Conservation (phyloP, 2,329 filamentous ascomycete species). For the Clarireedia homoeocarpa region DNA sequence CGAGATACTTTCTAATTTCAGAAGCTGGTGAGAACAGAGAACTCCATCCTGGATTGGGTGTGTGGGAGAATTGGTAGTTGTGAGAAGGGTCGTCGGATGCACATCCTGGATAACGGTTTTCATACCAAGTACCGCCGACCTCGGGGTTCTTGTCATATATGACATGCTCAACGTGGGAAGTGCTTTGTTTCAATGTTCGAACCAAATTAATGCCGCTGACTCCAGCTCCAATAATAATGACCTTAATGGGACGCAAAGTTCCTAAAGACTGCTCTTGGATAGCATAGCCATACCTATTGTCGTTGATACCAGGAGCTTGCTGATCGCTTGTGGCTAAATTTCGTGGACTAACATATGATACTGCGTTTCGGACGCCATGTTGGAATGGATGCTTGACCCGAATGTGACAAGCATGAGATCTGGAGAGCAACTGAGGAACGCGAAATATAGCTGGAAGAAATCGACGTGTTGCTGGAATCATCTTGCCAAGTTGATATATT, state of each 20-base stretch:
- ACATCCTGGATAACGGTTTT: conserved; percentile 51
- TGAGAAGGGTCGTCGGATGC: conserved; percentile 47
- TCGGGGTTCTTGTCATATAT: conserved; percentile 50
- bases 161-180: conserved; percentile 37
- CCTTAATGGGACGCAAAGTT: conserved; percentile 8
- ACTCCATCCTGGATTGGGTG: conserved; percentile 51
- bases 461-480: too few relatives aligned
- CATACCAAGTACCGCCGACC: conserved; percentile 51
- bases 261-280: conserved; percentile 13
- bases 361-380: background rate
- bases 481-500: too few relatives aligned
- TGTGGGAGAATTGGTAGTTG: conserved; percentile 56
- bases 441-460: too few relatives aligned
- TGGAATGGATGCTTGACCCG: background rate
- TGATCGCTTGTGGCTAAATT: background rate
- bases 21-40: conserved; percentile 46
- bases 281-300: background rate
- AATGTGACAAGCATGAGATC: too few relatives aligned
- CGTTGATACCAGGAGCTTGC: background rate
- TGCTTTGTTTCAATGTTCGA: conserved; percentile 37
- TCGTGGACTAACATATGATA: background rate
- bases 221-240: conserved; percentile 40
- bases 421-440: too few relatives aligned
- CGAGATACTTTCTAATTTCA: conserved; percentile 50
- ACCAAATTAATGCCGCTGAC: conserved; percentile 39